Evolutionary conservation across 1,284 basidiomycete genomes (phyloP).

Genomic region (Veloboletus limbatus): DNA sequence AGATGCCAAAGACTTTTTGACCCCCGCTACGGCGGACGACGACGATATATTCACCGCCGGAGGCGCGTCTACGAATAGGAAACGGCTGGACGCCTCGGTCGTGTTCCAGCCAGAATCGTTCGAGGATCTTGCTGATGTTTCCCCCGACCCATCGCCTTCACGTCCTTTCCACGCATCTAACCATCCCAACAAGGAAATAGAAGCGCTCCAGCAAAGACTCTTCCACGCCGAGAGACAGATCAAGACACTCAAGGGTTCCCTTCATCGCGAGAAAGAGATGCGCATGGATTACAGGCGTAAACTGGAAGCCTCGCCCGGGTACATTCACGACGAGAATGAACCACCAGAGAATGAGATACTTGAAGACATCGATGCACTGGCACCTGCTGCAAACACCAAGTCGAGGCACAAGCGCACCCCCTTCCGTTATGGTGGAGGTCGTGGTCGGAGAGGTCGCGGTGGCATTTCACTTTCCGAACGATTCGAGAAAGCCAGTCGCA

Average conservation of each 20-base stretch:
- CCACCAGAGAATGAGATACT: slow-evolving; percentile 42
- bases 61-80: slow-evolving; percentile 61
- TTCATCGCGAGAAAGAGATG: slow-evolving; percentile 78
- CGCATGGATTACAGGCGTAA: slow-evolving; percentile 62
- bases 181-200: slow-evolving; percentile 76
- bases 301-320: slow-evolving; percentile 41
- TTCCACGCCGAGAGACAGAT: slow-evolving; percentile 83
- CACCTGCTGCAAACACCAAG: slow-evolving; percentile 33
- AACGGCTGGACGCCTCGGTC: slow-evolving; percentile 52
- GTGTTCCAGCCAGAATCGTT: slow-evolving; percentile 56
- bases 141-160: slow-evolving; percentile 66
- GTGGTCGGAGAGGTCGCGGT: slow-evolving; percentile 46
- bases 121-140: slow-evolving; percentile 56
- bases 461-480: slow-evolving; percentile 60
- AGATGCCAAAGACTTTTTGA: slow-evolving; percentile 49
- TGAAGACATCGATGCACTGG: slow-evolving; percentile 39
- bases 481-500: slow-evolving; percentile 55
- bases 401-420: slow-evolving; percentile 34
- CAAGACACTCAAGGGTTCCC: slow-evolving; percentile 70
- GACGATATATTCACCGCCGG: slow-evolving; percentile 66
- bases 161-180: slow-evolving; percentile 61
- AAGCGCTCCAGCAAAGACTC: slow-evolving; percentile 72
- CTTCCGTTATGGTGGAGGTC: slow-evolving; percentile 35
- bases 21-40: slow-evolving; percentile 54
- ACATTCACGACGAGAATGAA: slow-evolving; percentile 42